Conservation (phyloP, 441 rosid species). For the Populus tomentosa region DNA sequence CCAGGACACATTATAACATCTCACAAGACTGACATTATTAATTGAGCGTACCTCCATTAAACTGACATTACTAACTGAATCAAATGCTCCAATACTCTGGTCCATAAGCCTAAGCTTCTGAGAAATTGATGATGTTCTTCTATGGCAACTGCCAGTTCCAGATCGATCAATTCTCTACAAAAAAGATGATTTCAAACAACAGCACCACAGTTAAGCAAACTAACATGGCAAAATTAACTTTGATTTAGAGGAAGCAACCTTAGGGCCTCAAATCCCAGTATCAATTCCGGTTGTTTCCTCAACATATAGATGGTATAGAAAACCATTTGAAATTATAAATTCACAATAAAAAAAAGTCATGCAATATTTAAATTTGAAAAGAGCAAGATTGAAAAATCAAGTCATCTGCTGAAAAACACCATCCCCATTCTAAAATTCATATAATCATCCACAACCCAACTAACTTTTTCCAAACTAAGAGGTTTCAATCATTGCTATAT, state of each 20-base stretch:
- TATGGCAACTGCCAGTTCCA: constrained; percentile 70
- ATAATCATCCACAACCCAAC: not conserved
- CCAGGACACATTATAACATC: not conserved
- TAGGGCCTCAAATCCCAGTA: not conserved
- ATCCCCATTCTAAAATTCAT: not conserved
- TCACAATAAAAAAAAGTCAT: not conserved
- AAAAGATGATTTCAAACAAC: constrained; percentile 19
- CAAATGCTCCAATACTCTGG: constrained; percentile 45
- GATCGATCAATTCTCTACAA: constrained; percentile 79
- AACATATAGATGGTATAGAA: not conserved
- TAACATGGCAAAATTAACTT: not conserved
- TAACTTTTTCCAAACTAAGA: not conserved
- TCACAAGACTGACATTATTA: not conserved
- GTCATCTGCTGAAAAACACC: not conserved
- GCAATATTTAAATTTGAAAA: constrained; percentile 1
- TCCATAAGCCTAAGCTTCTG: constrained; percentile 68
- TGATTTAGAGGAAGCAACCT: not conserved
- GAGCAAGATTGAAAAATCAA: not conserved
- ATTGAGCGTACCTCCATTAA: constrained; percentile 72
- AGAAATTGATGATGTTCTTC: constrained; percentile 60
- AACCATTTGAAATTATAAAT: not conserved
- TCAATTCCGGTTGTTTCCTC: not conserved
- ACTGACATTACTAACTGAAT: constrained; percentile 74
- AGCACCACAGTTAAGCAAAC: not conserved
- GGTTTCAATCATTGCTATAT: not conserved